Evolutionary conservation across 805 yeast genomes (phyloP), one percentile per base, ranked within the genome.

Genomic region (Lipomyces yamadae): DNA sequence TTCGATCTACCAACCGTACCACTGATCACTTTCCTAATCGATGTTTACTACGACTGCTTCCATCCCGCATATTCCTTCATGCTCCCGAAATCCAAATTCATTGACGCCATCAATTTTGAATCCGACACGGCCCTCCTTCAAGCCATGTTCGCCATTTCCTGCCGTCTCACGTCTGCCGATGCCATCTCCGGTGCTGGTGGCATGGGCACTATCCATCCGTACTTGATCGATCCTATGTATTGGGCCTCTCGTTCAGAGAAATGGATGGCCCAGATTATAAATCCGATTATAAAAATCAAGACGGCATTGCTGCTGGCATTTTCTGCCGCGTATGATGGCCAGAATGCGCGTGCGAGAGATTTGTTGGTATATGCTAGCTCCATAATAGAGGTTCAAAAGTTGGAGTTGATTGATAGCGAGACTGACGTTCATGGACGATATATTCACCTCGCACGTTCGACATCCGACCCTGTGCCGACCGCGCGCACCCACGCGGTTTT

Each of bases 211-310:
- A 30, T 63, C 35, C 64, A 64, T 29, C 55, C 60, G 15, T 64
- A 67, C 37, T 45, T 61, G 53, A 45, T 61, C 7, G 70, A 67
- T 50, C 69, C 71, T 8, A 65, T 66, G 71, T 68, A 66, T 60
- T 68, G 71, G 71, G 55, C 58, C 8, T 45, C 69, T 5, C 58
- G 71, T 5, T 55, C 69, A n/a, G 71, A 68, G 61, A 66, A 66
- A 32, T 66, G 71, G 70, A 34, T 52, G 4, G 6, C 59, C 18
- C 29, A 50, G 30, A 42, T 62, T 3, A 33, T 33, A 29, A n/a
- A 66, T 32, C 70, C 71, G n/a, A 56, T 66, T 24, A 48, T 29
- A 18, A 66, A 58, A 53, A 58, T 68, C n/a, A n/a, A 53, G 18
- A 60, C 62, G 13, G 30, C 59, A 7, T 37, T 62, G 3, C 34